A percentile compares a stretch with the other conserved stretches of the same genome.
Evolutionary conservation across 2,329 filamentous ascomycete genomes (phyloP).

Genomic region (Capronia americana): DNA sequence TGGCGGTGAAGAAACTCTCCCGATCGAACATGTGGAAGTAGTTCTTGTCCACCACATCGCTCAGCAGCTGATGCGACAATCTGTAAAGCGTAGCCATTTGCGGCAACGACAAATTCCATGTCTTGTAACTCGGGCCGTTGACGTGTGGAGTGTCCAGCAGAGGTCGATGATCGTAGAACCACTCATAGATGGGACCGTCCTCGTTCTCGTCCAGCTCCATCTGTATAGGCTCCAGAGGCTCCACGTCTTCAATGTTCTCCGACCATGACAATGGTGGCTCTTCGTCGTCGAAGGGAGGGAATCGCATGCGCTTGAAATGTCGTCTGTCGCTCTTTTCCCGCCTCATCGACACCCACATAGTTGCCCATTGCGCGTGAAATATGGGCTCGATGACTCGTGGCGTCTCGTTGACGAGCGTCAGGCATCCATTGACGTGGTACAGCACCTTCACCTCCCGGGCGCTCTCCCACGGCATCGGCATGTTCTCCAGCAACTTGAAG

Average conservation of each 20-base stretch:
- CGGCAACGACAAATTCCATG: slow-evolving; percentile 88
- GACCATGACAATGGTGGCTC: slow-evolving; percentile 97
- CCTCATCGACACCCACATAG: slow-evolving; percentile 99
- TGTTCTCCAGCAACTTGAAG: slow-evolving; percentile 95
- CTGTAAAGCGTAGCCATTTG: slow-evolving; percentile 97
- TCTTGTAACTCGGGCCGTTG: slow-evolving; percentile 95
- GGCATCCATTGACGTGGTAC: slow-evolving; percentile 96
- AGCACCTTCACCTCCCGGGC: slow-evolving; percentile 95
- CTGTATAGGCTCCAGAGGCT: slow-evolving; percentile 95
- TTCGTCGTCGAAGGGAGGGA: slow-evolving; percentile 97
- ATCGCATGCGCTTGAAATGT: slow-evolving; percentile 98
- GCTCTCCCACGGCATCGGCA: slow-evolving; percentile 99
- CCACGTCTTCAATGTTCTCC: slow-evolving; percentile 98
- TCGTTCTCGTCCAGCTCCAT: slow-evolving; percentile 97
- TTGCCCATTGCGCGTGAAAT: slow-evolving; percentile 98
- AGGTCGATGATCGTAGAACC: slow-evolving; percentile 96
- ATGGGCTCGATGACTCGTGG: slow-evolving; percentile 97
- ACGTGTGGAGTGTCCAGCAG: slow-evolving; percentile 90
- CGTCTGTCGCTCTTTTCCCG: slow-evolving; percentile 95
- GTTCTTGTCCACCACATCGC: slow-evolving; percentile 92
- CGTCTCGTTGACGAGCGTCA: slow-evolving; percentile 95
- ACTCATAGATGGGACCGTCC: slow-evolving; percentile 88
- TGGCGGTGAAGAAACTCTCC: slow-evolving; percentile 93
- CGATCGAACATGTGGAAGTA: slow-evolving; percentile 98
- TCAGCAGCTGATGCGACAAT: slow-evolving; percentile 86